Evolutionary conservation across 2,329 filamentous ascomycete genomes (phyloP), one percentile per base, ranked within the genome.

Genomic region (Talaromyces verruculosus): DNA sequence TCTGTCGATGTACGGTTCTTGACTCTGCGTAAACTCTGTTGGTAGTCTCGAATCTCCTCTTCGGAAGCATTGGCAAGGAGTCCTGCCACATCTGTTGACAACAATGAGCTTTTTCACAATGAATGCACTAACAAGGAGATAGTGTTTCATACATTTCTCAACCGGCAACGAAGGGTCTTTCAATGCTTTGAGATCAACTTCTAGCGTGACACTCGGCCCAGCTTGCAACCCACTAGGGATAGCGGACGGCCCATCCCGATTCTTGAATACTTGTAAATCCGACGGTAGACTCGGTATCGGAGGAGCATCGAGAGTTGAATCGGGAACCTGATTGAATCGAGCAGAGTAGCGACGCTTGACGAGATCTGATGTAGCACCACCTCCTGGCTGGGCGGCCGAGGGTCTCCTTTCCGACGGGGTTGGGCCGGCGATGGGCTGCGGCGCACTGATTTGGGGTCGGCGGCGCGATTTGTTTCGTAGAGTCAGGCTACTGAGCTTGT

Each of bases 311-410:
- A 85, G 82, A 72, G 89, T 86, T 72, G 91, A 88, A 67, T 87
- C 81, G 1, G 91, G 90, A 0, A 89, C 78, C 69, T 91, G 88
- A 72, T 93, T 94, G 78, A 97, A 96, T 67, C 94, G 89, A 49
- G 93, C 93, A 45, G 95, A 98, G 79, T 98, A 99, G 72, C 95
- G 85, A 72, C 93, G 87, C 82, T 98, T 98, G 67, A 99, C 93
- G 63, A 98, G 84, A 77, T 99, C 94, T 19, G 87, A 87, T 49
- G 88, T 89, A 72, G 86, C 84, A 65, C 76, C 81, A 64, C 79
- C 81, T 62, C 79, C 81, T 65, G 79, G 75, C 68, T 80, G 79
- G 45, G 79, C 72, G 70, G 75, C 71, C 64, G 78, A 74, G 65
- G 77, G 64, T 72, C 77, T 67, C 75, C 78, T 73, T 64, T 74